These are phyloP conservation scores for Phytophthora lateralis DNA, from an alignment of 352 stramenopile genomes.

Conservation along the genomic window DNA sequence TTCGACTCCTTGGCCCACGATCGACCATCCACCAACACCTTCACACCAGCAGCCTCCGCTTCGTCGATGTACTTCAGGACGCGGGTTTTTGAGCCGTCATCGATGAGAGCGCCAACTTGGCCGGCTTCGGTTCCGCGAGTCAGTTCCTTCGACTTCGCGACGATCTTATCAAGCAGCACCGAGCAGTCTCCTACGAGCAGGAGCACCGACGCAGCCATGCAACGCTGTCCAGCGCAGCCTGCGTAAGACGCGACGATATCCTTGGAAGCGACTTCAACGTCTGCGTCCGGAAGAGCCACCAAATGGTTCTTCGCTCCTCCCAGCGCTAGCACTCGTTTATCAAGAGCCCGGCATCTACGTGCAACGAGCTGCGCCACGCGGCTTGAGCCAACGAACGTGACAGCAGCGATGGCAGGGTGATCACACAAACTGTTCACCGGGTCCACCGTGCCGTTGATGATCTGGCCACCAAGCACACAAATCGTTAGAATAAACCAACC, in stretches of 20 bases:
- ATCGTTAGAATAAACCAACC: neutral
- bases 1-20: conserved; percentile 64
- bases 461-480: conserved; percentile 41
- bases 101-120: conserved; percentile 96
- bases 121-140: conserved; percentile 89
- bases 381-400: conserved; percentile 97
- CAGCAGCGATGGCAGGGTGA: conserved; percentile 78
- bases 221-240: conserved; percentile 95
- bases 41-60: conserved; percentile 77
- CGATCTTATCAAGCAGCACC: conserved; percentile 85
- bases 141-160: conserved; percentile 89
- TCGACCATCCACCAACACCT: conserved; percentile 94
- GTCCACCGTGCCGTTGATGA: conserved; percentile 94
- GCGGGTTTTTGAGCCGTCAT: conserved; percentile 87
- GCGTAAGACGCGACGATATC: conserved; percentile 97
- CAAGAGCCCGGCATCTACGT: conserved; percentile 85
- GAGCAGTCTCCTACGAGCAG: conserved; percentile 87
- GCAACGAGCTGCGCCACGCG: conserved; percentile 93
- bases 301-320: conserved; percentile 99
- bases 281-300: conserved; percentile 94
- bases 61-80: conserved; percentile 96
- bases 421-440: conserved; percentile 94
- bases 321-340: conserved; percentile 96
- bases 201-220: conserved; percentile 97
- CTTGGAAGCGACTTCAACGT: conserved; percentile 90